Conservation (phyloP, 2,329 filamentous ascomycete genomes). For the Aureobasidium uvarum region DNA sequence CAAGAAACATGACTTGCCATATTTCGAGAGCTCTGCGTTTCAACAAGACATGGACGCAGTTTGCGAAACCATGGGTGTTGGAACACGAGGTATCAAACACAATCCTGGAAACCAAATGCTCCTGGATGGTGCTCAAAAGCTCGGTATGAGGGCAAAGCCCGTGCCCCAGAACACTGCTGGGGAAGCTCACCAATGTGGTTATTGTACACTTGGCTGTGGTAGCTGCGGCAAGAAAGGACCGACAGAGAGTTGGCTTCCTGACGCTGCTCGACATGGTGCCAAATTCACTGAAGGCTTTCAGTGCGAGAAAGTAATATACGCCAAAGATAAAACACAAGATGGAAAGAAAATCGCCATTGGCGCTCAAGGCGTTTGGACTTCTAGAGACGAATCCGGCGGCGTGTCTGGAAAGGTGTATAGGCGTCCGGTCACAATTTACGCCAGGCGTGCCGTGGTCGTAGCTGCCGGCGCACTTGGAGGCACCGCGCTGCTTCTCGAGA, state of each 20-base stretch:
- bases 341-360: constrained; percentile 63
- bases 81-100: constrained; percentile 63
- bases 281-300: constrained; percentile 80
- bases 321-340: constrained; percentile 43
- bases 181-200: constrained; percentile 68
- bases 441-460: constrained; percentile 72
- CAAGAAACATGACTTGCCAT: constrained; percentile 57
- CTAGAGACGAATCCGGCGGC: constrained; percentile 62
- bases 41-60: constrained; percentile 79
- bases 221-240: constrained; percentile 76
- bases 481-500: constrained; percentile 71
- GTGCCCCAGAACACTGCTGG: constrained; percentile 80
- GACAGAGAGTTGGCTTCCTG: constrained; percentile 71
- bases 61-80: constrained; percentile 74
- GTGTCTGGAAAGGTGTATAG: constrained; percentile 52
- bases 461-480: constrained; percentile 68
- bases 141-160: constrained; percentile 67
- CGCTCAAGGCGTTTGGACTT: constrained; percentile 71
- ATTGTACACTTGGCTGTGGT: constrained; percentile 60
- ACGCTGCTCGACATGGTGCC: constrained; percentile 73
- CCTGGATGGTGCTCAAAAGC: constrained; percentile 69
- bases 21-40: constrained; percentile 72
- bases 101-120: constrained; percentile 69
- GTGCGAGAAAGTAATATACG: constrained; percentile 69
- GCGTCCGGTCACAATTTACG: constrained; percentile 67